Base-by-base conservation (phyloP, 768 basidiomycete species). In the Naganishia randhawae region DNA sequence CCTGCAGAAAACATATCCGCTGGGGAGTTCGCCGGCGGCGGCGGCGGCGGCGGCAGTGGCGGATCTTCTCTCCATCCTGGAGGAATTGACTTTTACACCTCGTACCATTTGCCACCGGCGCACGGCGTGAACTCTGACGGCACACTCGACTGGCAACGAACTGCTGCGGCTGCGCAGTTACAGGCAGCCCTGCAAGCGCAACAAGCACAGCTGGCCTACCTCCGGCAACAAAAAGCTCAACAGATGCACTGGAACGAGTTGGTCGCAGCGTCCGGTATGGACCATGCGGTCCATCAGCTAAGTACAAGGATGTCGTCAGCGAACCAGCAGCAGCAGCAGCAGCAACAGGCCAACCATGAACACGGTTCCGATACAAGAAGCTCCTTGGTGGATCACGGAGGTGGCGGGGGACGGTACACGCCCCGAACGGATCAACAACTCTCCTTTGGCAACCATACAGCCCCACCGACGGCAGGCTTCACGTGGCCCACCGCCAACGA, bases 201-300 rank as follows among this genome's bases (percentile, higher is more conserved):
- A 53, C 67, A 68, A n/a, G 67, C 67, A 25, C 67, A 68, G 50
- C 32, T 68, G 54, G 67, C 67, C 0, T 68, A 68, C n/a, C 31
- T 68, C 22, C 31, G 61, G 9, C 67, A 68, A 32, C 67, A 68
- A 54, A 62, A 57, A 32, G 55, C 50, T 19, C 67, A 68, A 37
- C 67, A 68, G 61, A 27, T 62, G 35, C 67, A 68, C 14, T 68
- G 67, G 67, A 62, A 50, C 13, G 57, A 68, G n/a, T 42, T 63
- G 27, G 45, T 68, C 41, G 67, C 57, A 1, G 57, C 61, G 27
- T 64, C 63, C 8, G 57, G 57, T 2, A 61, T 61, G 57, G 57
- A 61, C 29, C 11, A 39, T 41, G 57, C 57, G 19, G 57, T 61
- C 33, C 37, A 61, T 29, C 57, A 61, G 16, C 41, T 61, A 25